A percentile compares a stretch with the other conserved stretches of the same genome.
These are phyloP conservation scores for Soucietia sequanensis DNA, from an alignment of 805 yeast genomes.

Conservation along the genomic window DNA sequence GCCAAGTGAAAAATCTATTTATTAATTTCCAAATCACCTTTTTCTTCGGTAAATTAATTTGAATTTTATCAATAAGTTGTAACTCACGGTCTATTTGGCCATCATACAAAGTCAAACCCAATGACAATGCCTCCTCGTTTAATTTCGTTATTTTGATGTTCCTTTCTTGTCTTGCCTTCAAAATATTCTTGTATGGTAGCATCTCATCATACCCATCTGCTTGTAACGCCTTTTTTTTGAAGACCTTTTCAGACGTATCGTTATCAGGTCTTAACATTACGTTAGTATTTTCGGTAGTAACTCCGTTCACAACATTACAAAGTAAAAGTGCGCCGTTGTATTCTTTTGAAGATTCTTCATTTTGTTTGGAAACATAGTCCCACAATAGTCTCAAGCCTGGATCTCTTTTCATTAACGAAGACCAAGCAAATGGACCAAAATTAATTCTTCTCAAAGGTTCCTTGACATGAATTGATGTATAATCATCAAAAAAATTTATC, in stretches of 20 bases:
- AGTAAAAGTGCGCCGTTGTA: conserved; percentile 24
- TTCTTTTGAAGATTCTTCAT: conserved; percentile 12
- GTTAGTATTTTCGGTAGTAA: conserved; percentile 21
- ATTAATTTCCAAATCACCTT: conserved; percentile 40
- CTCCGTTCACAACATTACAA: conserved; percentile 14
- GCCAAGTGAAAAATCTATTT: conserved; percentile 38
- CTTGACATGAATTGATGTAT: conserved; percentile 29
- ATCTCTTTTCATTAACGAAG: conserved; percentile 35
- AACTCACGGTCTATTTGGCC: conserved; percentile 28
- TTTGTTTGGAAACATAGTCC: conserved; percentile 23
- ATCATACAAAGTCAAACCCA: conserved; percentile 35
- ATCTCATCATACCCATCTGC: conserved; percentile 34
- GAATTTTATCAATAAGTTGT: conserved; percentile 31
- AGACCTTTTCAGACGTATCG: conserved; percentile 19
- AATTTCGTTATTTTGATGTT: conserved; percentile 8
- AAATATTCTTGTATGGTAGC: conserved; percentile 27
- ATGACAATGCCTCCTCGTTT: conserved; percentile 18
- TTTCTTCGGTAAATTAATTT: conserved; percentile 36
- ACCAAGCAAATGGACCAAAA: conserved; percentile 41
- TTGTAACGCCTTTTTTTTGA: conserved; percentile 30
- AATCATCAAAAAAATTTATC: conserved; percentile 36
- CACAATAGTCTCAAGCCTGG: conserved; percentile 30
- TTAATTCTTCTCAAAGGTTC: conserved; percentile 28
- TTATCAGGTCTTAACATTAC: conserved; percentile 10
- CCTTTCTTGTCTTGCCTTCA: conserved; percentile 15